phyloP scores from a whole-genome alignment of 1,284 basidiomycete species.

The Schizophyllum amplum region DNA sequence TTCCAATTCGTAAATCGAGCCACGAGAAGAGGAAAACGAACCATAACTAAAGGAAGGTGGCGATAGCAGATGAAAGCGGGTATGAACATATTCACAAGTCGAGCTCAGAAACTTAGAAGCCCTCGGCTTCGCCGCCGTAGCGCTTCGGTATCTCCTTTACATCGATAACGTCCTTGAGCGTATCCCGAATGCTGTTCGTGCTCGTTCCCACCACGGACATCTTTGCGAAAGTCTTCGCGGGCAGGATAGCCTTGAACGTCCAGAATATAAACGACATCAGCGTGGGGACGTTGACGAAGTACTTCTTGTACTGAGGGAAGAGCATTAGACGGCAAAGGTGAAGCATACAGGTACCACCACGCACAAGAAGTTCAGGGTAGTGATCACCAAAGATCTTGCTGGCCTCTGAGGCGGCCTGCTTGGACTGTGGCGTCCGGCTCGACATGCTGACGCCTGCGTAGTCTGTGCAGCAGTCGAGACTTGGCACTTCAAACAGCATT shows the following conservation, averaged over 20 bases:
- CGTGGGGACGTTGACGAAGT: conserved; percentile 72
- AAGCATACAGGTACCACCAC: conserved; percentile 17
- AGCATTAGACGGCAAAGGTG: neutral
- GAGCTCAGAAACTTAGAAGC: conserved; percentile 24
- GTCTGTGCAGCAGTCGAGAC: conserved; percentile 35
- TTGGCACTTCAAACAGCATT: neutral
- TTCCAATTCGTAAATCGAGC: neutral
- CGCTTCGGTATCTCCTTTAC: conserved; percentile 48
- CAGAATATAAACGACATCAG: conserved; percentile 74
- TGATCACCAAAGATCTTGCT: conserved; percentile 63
- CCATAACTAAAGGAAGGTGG: neutral
- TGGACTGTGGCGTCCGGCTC: conserved; percentile 65
- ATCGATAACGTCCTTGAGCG: conserved; percentile 47
- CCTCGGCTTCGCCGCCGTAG: conserved; percentile 53
- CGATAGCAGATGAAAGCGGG: neutral
- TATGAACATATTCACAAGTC: too few relatives aligned
- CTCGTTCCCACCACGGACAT: conserved; percentile 70
- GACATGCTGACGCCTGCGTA: conserved; percentile 63
- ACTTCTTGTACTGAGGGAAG: conserved; percentile 53
- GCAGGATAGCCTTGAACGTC: conserved; percentile 69
- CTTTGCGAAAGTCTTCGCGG: conserved; percentile 64
- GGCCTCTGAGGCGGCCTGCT: conserved; percentile 64
- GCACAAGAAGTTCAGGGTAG: conserved; percentile 70
- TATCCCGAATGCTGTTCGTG: conserved; percentile 44
- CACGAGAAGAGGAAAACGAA: neutral